Base-by-base conservation (phyloP, 2,329 filamentous ascomycete species). In the Talaromyces sp. region DNA sequence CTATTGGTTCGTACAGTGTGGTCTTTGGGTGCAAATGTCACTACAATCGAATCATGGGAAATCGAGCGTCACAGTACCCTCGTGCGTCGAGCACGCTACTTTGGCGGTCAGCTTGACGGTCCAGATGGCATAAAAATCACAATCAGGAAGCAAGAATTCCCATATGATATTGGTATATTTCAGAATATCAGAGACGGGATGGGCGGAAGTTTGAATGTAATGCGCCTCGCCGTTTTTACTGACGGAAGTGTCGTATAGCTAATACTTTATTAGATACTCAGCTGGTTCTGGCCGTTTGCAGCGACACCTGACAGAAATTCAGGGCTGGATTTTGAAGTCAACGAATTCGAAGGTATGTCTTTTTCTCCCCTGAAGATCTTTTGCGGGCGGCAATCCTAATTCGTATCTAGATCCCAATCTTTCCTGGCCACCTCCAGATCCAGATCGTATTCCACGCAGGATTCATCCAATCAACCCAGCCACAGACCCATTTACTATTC, bases 21-120 rank as follows among this genome's bases (percentile, higher is more conserved):
- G 81, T 80, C 78, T 40, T 72, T 88, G 0, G 76, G 78, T 12
- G 76, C 80, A 36, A 88, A 88, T 70, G 83, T 82, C 1, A 88
- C 85, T 1, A 87, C 86, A 0, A 88, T 89, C 63, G 86, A 89
- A 70, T 79, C 81, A 42, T 89, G 86, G 86, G 86, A 82, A 66
- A 81, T 82, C 56, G 80, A 81, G 65, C 69, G 80, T 61, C 80
- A 82, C 63, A 72, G 76, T 42, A 79, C 77, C 4, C 70, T 82
- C 5, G 67, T 81, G 34, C 75, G 79, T 44, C 74, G 79, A 60
- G 78, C 80, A 10, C 74, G 76, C 30, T 73, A 74, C 40, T 79
- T 85, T 23, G 86, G 86, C 1, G 86, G 86, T 5, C 85, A 80
- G 62, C 75, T 89, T 0, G 78, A 85, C 40, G 83, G 80, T 0